Percentiles rank a stretch among this genome's conserved stretches.
These are phyloP conservation scores for Aristolochia fimbriata DNA, from an alignment of 164 flowering plant genomes.

Conservation along the genomic window DNA sequence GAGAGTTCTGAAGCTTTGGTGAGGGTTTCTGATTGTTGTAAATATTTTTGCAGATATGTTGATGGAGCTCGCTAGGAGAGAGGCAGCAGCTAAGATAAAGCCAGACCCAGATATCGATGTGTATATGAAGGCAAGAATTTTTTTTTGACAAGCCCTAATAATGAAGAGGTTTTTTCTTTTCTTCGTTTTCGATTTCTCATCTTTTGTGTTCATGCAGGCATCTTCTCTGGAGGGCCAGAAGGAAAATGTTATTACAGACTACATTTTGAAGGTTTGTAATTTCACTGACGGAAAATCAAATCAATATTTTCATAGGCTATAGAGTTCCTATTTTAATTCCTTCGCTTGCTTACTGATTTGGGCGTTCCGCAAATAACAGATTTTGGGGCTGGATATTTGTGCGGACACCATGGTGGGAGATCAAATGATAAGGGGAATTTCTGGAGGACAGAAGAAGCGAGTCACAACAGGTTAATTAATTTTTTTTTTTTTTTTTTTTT, in stretches of 20 bases:
- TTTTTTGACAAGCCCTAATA: too few relatives aligned
- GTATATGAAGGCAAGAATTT: conserved; percentile 22
- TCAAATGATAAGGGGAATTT: conserved; percentile 20
- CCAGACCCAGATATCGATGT: conserved; percentile 27
- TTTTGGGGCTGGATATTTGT: conserved; percentile 20
- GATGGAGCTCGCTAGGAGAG: conserved; percentile 23
- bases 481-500: too few relatives aligned
- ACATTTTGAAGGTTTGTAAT: conserved; percentile 13
- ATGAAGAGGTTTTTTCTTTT: neutral
- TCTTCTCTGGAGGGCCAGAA: conserved; percentile 20
- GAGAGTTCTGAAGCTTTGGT: neutral
- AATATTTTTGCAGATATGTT: conserved; percentile 20
- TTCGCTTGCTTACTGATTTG: neutral
- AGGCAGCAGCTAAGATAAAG: conserved; percentile 19
- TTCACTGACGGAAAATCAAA: too few relatives aligned
- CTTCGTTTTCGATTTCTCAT: conserved; percentile 7
- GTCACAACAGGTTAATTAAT: conserved; percentile 13
- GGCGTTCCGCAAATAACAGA: conserved; percentile 8
- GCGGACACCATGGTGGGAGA: conserved; percentile 24
- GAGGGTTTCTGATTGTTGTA: neutral
- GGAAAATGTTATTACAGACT: conserved; percentile 17
- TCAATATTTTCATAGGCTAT: too few relatives aligned
- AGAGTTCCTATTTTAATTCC: too few relatives aligned
- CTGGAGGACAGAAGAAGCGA: conserved; percentile 23
- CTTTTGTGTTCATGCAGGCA: conserved; percentile 20